Conservation (phyloP, 2,329 filamentous ascomycete species). For the Fusarium fujikuroi region DNA sequence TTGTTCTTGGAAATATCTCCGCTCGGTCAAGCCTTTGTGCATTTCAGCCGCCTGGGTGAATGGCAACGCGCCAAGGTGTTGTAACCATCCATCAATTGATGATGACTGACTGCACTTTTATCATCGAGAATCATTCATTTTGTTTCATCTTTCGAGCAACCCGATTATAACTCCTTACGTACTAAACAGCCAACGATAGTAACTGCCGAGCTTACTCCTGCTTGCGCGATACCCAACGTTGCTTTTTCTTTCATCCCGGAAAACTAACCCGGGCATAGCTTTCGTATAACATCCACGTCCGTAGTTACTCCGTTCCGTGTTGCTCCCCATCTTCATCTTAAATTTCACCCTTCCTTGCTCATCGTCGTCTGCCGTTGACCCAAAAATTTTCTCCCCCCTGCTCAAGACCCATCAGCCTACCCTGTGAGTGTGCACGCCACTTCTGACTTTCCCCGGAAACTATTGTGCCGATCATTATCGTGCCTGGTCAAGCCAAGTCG, state of each 20-base stretch:
- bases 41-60: constrained; percentile 21
- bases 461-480: constrained; percentile 45
- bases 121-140: constrained; percentile 14
- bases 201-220: constrained; percentile 18
- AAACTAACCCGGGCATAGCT: constrained; percentile 5
- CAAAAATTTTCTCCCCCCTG: constrained; percentile 23
- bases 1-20: constrained; percentile 34
- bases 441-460: constrained; percentile 39
- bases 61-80: constrained; percentile 10
- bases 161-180: constrained; percentile 5
- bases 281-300: constrained; percentile 21
- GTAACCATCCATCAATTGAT: not conserved
- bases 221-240: constrained; percentile 5
- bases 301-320: constrained; percentile 23
- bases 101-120: not conserved
- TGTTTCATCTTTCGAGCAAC: constrained; percentile 19
- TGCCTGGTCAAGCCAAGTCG: constrained; percentile 40
- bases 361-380: constrained; percentile 21
- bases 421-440: constrained; percentile 40
- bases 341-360: constrained; percentile 25
- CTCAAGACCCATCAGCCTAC: constrained; percentile 28
- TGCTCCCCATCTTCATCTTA: constrained; percentile 37
- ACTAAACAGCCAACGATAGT: not conserved
- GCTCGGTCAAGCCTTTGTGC: constrained; percentile 17
- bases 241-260: constrained; percentile 29